Conservation (phyloP, 1,284 basidiomycete genomes). For the Melampsora larici-populina region DNA sequence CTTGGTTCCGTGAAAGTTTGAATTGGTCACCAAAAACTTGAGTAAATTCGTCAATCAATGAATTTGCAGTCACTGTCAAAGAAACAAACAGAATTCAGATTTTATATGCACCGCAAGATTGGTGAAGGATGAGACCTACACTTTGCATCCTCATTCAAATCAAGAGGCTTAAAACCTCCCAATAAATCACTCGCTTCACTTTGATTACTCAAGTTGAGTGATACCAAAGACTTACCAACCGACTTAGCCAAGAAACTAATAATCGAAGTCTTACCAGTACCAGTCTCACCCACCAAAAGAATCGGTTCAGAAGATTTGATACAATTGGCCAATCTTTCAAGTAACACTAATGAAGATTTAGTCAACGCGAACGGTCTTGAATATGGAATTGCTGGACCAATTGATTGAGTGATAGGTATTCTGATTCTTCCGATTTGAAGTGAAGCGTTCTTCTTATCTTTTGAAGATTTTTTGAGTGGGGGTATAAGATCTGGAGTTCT, state of each 20-base stretch:
- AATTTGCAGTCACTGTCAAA: slow-evolving; percentile 66
- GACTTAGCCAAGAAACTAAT: slow-evolving; percentile 81
- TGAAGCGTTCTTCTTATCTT: slow-evolving; percentile 54
- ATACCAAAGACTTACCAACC: slow-evolving; percentile 73
- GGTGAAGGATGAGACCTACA: slow-evolving; percentile 44
- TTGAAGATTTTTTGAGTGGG: slow-evolving; percentile 65
- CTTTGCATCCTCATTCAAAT: slow-evolving; percentile 57
- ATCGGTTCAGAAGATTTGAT: slow-evolving; percentile 76
- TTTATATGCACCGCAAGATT: neutral
- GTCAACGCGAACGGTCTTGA: slow-evolving; percentile 81
- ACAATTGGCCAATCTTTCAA: slow-evolving; percentile 76
- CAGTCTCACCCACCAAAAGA: slow-evolving; percentile 93
- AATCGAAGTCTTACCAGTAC: slow-evolving; percentile 94
- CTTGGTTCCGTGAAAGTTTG: slow-evolving; percentile 81
- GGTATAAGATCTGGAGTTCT: slow-evolving; percentile 67
- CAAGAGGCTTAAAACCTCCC: slow-evolving; percentile 92
- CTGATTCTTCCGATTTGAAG: slow-evolving; percentile 49
- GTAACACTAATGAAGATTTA: slow-evolving; percentile 72
- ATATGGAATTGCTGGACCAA: slow-evolving; percentile 43
- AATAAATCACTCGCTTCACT: slow-evolving; percentile 92
- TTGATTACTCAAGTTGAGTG: slow-evolving; percentile 93
- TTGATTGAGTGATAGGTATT: slow-evolving; percentile 44
- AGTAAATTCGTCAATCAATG: slow-evolving; percentile 72
- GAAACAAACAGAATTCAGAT: neutral
- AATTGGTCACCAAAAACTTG: slow-evolving; percentile 84